Base-by-base conservation (phyloP, 2,329 filamentous ascomycete species). In the Xylariaceae sp. region DNA sequence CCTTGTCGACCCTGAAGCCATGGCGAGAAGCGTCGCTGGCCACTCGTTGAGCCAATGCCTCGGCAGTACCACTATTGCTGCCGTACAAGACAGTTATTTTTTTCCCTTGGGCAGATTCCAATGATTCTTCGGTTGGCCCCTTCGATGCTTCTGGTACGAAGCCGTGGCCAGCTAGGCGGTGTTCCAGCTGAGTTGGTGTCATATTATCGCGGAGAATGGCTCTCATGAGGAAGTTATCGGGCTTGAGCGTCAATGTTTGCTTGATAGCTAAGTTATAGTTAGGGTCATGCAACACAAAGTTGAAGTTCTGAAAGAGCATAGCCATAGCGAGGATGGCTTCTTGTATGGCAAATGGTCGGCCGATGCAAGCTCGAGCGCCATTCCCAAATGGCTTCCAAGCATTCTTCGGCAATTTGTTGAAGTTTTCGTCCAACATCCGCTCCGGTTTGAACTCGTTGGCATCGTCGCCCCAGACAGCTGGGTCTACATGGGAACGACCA, bases 371-470 rank as follows among this genome's bases (percentile, higher is more conserved):
- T 49, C 88, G 74, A 58, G 79, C 75, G 1, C 87, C 87, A 54
- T 87, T 87, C 1, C 88, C 88, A 61, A 91, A 92, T 2, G 88
- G 86, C 70, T 88, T 87, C 84, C 82, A 87, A 30, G 78, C 77
- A 50, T 81, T 81, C 13, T 77, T 76, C 29, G 82, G 85, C 5
- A 88, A 75, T 22, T 80, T 80, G 55, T 82, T 79, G 62, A 89
- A 90, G 21, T 80, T 76, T 13, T 84, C 85, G 37, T 88, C 84
- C 0, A 85, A 70, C 85, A 90, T 88, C 9, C 87, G 76, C 65
- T 90, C 87, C 0, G 88, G 87, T 50, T 76, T 77, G 71, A 88
- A 91, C 18, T 83, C 78, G 1, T 78, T 67, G 1, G 85, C 84
- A 55, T 88, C 84, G 0, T 80, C 76, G 0, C 87, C 87, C 46